Evolutionary conservation across 2,329 filamentous ascomycete genomes (phyloP), one percentile per base, ranked within the genome.

Genomic region (Fusarium sororula): DNA sequence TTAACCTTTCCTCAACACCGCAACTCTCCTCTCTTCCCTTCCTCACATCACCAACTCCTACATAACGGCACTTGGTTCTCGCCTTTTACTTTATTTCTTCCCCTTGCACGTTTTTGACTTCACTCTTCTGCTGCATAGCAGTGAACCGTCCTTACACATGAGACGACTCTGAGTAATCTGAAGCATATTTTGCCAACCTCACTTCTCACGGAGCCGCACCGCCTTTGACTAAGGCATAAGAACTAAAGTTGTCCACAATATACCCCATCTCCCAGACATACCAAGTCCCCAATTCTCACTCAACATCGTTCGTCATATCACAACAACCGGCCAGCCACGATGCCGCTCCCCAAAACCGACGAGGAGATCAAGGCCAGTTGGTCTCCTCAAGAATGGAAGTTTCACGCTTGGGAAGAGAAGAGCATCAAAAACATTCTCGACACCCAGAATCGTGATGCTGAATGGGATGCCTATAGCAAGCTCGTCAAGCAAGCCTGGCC

Each of bases 211-310:
- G 9, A 45, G 8, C 1, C 10, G 24, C 15, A 11, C n/a, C 6
- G 17, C 17, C 42, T 45, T 26, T 45, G 15, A 24, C 13, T 6
- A 5, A 20, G 17, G 11, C 17, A 14, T 13, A 47, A 28, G 2
- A 28, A 6, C 11, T 18, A 3, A 10, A 2, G 9, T 37, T 37
- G 5, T 18, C 42, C 1, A 5, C 17, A 18, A 18, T 37, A 37
- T 0, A 26, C 10, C 17, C 2, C n/a, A 7, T 1, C 10, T 3
- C 8, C 7, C 42, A 45, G 39, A 42, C 1, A 42, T 1, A 42
- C 5, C 22, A 2, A 13, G 13, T 6, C 7, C 5, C 1, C 6
- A 9, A 13, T 45, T 18, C 24, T 26, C 4, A 5, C 24, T 28
- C 24, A 13, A 47, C 10, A 26, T 13, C 1, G 10, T 28, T 5